Base-by-base conservation (phyloP, 306 rosid species). In the Crotalaria pallida region DNA sequence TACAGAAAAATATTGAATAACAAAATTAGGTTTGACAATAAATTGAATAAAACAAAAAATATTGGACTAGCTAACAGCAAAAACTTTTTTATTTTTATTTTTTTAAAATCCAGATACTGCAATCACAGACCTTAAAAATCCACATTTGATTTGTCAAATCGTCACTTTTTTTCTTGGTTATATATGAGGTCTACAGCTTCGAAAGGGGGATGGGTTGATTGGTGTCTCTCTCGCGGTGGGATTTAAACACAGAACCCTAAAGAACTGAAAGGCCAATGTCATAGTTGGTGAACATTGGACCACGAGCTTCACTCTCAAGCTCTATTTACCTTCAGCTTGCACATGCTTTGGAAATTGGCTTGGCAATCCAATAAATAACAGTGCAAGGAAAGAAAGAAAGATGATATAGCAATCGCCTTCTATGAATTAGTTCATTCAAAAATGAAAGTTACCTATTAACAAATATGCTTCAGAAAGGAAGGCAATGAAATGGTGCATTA, bases 401-500 rank as follows among this genome's bases (percentile, higher is more conserved):
- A n/a, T 50, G 50, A 10, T 76, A 16, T 41, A 48, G 22, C 53
- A 49, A 62, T 51, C 55, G 17, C 23, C 29, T 69, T 60, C 43
- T 3, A 31, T 13, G 23, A 18, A 51, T 52, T 10, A 62, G 49
- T 36, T 67, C 44, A 48, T 70, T 17, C 1, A 21, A 66, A 48
- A 53, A 58, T 23, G 51, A 67, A 22, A 47, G 44, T 22, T 16
- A 19, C 43, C 31, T 53, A 55, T 33, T 18, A 15, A 10, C 58
- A 56, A 29, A 44, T 19, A 65, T 52, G 55, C 11, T 64, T 65
- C 57, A 21, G 9, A 64, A 11, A 56, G 58, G 34, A 58, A 80
- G 77, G 27, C 45, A 47, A 55, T 65, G 67, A 27, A 38, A 24
- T 64, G 7, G 50, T 11, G 29, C 51, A 43, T 77, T 55, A 62